Percentiles rank a stretch among this genome's conserved stretches.
These are phyloP conservation scores for Porphyrellus cyaneotinctus DNA, from an alignment of 768 basidiomycete genomes.

Conservation along the genomic window DNA sequence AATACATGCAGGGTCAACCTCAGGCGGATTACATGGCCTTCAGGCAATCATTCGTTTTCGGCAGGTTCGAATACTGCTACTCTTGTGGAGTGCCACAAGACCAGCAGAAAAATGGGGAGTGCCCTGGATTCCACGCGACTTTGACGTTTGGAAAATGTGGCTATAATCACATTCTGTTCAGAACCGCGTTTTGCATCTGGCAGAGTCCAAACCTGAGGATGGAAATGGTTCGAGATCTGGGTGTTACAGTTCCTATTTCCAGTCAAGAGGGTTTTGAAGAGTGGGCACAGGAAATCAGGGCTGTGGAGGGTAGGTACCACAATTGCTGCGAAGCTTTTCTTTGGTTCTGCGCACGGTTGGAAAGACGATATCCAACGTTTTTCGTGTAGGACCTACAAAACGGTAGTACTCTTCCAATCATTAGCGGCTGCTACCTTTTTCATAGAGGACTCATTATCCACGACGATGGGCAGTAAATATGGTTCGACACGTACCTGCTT, in stretches of 20 bases:
- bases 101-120: not conserved
- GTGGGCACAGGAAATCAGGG: not conserved
- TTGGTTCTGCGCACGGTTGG: not conserved
- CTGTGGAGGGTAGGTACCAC: not conserved
- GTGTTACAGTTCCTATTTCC: not conserved
- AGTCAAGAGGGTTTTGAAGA: not conserved
- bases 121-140: not conserved
- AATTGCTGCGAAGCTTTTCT: constrained; percentile 2
- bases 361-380: not conserved
- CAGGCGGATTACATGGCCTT: not conserved
- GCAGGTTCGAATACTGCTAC: not conserved
- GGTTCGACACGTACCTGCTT: too few relatives aligned
- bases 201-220: not conserved
- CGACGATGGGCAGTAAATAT: too few relatives aligned
- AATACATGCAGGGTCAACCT: not conserved
- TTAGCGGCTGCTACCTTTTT: too few relatives aligned
- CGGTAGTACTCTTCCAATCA: too few relatives aligned
- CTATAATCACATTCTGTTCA: constrained; percentile 1
- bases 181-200: constrained; percentile 3
- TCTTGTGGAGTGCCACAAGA: not conserved
- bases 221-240: not conserved
- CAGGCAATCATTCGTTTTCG: not conserved
- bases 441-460: too few relatives aligned
- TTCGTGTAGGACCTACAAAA: not conserved
- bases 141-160: constrained; percentile 1